Conservation (phyloP, 2,329 filamentous ascomycete species). For the Blastomyces parvus region DNA sequence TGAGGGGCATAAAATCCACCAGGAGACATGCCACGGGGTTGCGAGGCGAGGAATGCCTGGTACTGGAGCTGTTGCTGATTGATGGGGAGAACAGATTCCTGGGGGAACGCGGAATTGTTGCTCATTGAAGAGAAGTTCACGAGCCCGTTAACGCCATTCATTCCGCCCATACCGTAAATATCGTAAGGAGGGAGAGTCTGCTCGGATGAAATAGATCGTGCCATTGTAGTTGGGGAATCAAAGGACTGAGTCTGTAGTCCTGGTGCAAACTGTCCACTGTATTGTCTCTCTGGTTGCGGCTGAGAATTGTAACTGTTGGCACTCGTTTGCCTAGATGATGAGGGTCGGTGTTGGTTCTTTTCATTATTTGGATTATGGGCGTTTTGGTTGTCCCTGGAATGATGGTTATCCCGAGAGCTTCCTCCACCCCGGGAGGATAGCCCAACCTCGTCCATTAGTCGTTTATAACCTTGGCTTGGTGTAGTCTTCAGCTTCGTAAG, state of each 20-base stretch:
- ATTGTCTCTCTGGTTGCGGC: constrained; percentile 35
- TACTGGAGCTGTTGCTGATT: constrained; percentile 48
- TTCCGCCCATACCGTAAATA: constrained; percentile 29
- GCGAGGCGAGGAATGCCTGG: constrained; percentile 44
- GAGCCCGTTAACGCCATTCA: constrained; percentile 25
- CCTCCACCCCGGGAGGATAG: constrained; percentile 49
- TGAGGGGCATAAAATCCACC: constrained; percentile 38
- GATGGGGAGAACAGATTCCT: constrained; percentile 34
- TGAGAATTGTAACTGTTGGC: constrained; percentile 28
- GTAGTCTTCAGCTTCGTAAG: constrained; percentile 84
- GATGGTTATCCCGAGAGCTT: constrained; percentile 31
- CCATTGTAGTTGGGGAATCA: constrained; percentile 24
- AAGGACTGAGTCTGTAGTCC: constrained; percentile 26
- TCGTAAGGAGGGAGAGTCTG: constrained; percentile 31
- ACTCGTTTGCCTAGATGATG: constrained; percentile 34
- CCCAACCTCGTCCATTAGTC: constrained; percentile 96
- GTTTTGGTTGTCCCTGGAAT: constrained; percentile 28
- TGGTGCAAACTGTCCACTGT: constrained; percentile 32
- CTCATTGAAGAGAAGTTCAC: constrained; percentile 6
- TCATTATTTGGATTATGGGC: constrained; percentile 29
- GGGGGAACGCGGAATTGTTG: constrained; percentile 25
- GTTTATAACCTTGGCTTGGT: constrained; percentile 92
- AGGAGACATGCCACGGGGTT: constrained; percentile 35
- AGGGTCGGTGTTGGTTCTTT: constrained; percentile 34
- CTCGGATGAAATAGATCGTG: constrained; percentile 28